Percentiles rank a stretch among this genome's conserved stretches.
Conservation (phyloP, 352 stramenopile genomes). For the Globisporangium cederbergense region DNA sequence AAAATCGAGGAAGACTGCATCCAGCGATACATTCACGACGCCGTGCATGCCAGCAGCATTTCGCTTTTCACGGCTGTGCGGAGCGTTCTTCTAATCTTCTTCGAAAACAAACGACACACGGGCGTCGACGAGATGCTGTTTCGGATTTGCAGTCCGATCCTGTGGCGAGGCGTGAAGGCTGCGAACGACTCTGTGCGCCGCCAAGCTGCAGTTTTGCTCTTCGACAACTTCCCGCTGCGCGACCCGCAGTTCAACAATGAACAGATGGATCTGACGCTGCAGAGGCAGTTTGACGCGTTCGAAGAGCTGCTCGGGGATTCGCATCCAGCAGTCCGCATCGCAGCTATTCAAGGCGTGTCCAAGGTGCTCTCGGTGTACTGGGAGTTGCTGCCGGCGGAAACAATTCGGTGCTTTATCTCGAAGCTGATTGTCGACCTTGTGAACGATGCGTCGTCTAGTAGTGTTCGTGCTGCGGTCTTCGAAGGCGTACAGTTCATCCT, state of each 20-base stretch:
- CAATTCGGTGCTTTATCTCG: conserved; percentile 78
- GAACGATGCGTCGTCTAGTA: conserved; percentile 71
- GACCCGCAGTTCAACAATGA: conserved; percentile 77
- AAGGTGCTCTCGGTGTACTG: conserved; percentile 85
- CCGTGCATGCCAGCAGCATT: conserved; percentile 65
- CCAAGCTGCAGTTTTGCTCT: conserved; percentile 77
- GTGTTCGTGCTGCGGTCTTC: conserved; percentile 80
- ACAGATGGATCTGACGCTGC: conserved; percentile 64
- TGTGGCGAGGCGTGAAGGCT: conserved; percentile 82
- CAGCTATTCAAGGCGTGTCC: conserved; percentile 73
- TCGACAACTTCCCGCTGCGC: conserved; percentile 82
- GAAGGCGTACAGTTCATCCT: conserved; percentile 83
- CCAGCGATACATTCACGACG: conserved; percentile 71
- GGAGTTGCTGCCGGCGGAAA: conserved; percentile 77
- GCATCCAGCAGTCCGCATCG: conserved; percentile 70
- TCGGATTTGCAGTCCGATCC: conserved; percentile 74
- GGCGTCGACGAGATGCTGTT: conserved; percentile 86
- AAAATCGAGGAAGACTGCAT: conserved; percentile 87
- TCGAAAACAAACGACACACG: conserved; percentile 79
- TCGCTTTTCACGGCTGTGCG: conserved; percentile 66
- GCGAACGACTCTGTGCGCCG: conserved; percentile 80
- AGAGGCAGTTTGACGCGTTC: conserved; percentile 86
- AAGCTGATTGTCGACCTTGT: conserved; percentile 81
- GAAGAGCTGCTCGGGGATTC: conserved; percentile 71
- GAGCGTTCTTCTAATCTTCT: conserved; percentile 77